Percentiles rank a stretch among this genome's conserved stretches.
These are phyloP conservation scores for Plectranthus barbatus DNA, from an alignment of 257 asterid genomes.

Conservation along the genomic window DNA sequence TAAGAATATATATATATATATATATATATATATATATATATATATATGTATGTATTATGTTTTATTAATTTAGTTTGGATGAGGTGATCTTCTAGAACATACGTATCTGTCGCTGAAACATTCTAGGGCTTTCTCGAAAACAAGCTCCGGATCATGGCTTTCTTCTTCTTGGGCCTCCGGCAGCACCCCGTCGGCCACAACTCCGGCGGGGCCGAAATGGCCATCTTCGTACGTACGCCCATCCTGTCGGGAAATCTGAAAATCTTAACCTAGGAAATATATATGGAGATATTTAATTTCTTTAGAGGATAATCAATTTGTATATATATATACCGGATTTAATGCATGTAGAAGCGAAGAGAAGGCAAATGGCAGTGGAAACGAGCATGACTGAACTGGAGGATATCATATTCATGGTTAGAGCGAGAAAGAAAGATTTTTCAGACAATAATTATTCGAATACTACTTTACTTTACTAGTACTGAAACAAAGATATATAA, in stretches of 20 bases:
- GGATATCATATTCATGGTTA: constrained; percentile 25
- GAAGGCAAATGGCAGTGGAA: constrained; percentile 17
- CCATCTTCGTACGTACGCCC: constrained; percentile 14
- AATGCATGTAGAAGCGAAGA: constrained; percentile 8
- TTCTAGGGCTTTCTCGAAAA: constrained; percentile 30
- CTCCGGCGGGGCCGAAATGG: constrained; percentile 30
- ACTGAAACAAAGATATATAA: not conserved
- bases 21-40: no score
- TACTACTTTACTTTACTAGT: no score
- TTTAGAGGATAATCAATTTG: no score
- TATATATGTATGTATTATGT: no score
- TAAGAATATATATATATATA: no score
- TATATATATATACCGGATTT: no score
- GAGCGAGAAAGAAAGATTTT: not conserved
- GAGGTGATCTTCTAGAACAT: no score
- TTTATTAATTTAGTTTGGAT: no score
- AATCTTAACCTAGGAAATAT: not conserved
- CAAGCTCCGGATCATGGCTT: constrained; percentile 25
- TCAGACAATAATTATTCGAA: not conserved
- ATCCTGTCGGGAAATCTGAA: constrained; percentile 30
- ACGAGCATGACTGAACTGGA: constrained; percentile 12
- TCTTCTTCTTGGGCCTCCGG: constrained; percentile 19
- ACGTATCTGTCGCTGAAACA: constrained; percentile 46
- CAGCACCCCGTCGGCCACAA: constrained; percentile 22
- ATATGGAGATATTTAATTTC: no score